Percentiles rank a stretch among this genome's conserved stretches.
phyloP scores from a whole-genome alignment of 2,329 filamentous ascomycete species.

The Pestalotiopsis fici region DNA sequence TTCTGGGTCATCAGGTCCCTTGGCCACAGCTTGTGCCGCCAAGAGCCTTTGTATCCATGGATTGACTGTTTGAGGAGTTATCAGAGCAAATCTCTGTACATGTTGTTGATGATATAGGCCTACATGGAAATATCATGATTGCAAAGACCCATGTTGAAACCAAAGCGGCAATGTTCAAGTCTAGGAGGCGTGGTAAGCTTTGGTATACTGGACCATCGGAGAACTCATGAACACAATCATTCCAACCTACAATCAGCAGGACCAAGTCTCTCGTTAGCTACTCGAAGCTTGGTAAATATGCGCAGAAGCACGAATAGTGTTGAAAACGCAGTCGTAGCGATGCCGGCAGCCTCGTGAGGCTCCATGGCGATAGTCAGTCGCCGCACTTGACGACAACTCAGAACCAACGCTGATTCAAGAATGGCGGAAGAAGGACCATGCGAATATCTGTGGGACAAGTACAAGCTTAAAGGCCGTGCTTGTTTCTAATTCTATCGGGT shows the following conservation, averaged over 20 bases:
- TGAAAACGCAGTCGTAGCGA: conserved; percentile 1
- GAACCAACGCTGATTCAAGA: background rate
- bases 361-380: background rate
- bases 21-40: background rate
- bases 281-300: background rate
- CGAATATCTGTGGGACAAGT: background rate
- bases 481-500: background rate
- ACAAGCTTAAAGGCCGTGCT: background rate
- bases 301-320: conserved; percentile 2
- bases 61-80: background rate
- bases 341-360: background rate
- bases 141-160: conserved; percentile 2
- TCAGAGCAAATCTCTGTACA: background rate
- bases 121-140: background rate
- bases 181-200: background rate
- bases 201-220: no score
- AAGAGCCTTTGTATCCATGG: conserved; percentile 1
- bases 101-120: background rate
- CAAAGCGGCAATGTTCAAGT: background rate
- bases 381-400: background rate
- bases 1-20: background rate
- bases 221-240: background rate
- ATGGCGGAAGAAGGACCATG: background rate
- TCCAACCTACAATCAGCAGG: background rate
- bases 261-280: background rate